Evolutionary conservation across 1,284 basidiomycete genomes (phyloP).

Genomic region (Gymnopus androsaceus): DNA sequence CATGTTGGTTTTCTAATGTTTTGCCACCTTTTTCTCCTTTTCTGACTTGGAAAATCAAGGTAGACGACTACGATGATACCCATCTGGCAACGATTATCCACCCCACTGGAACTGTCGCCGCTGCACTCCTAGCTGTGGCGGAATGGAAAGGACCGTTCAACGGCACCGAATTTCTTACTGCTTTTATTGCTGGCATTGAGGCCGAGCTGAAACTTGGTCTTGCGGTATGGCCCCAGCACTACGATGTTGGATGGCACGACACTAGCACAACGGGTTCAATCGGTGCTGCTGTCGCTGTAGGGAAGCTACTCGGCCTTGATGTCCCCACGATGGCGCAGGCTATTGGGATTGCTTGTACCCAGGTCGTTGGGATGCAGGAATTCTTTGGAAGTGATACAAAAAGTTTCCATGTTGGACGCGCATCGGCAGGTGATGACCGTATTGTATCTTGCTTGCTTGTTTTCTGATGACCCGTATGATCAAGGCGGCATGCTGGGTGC

Average conservation of each 20-base stretch:
- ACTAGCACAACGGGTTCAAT: conserved; percentile 26
- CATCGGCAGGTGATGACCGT: too few relatives aligned
- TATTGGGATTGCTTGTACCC: conserved; percentile 24
- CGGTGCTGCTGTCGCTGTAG: conserved; percentile 26
- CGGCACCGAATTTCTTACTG: conserved; percentile 21
- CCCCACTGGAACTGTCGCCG: conserved; percentile 23
- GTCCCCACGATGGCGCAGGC: conserved; percentile 23
- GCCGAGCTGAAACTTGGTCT: conserved; percentile 24
- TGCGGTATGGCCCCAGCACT: conserved; percentile 24
- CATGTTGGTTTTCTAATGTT: too few relatives aligned
- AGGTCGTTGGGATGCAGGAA: conserved; percentile 25
- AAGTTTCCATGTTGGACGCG: conserved; percentile 25
- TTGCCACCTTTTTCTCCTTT: too few relatives aligned
- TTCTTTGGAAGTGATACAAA: conserved; percentile 26
- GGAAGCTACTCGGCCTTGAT: conserved; percentile 21
- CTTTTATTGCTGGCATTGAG: conserved; percentile 24
- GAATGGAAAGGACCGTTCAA: conserved; percentile 21
- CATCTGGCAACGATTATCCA: conserved; percentile 25
- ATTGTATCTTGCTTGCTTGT: too few relatives aligned
- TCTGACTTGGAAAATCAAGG: too few relatives aligned
- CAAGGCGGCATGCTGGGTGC: conserved; percentile 24
- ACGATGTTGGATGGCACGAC: conserved; percentile 27
- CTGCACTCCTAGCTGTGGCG: conserved; percentile 22
- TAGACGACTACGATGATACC: conserved; percentile 27
- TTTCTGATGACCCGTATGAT: too few relatives aligned